A percentile compares a stretch with the other conserved stretches of the same genome.
Evolutionary conservation across 805 yeast species (phyloP).

Genomic region (Monosporozyma siamensis): DNA sequence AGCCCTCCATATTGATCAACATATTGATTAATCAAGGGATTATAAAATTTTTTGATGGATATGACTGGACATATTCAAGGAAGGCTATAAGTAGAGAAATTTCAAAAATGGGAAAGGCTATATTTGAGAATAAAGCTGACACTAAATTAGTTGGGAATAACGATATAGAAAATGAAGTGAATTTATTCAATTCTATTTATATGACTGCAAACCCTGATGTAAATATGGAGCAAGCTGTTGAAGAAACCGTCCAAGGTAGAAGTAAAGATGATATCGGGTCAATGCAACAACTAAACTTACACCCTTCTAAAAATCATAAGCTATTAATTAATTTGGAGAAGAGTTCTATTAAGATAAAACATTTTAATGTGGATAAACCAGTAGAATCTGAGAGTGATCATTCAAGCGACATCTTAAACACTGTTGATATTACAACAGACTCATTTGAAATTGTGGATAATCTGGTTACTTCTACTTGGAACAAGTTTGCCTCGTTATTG

Average conservation of each 20-base stretch:
- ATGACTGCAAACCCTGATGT: slow-evolving; percentile 29
- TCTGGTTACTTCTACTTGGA: slow-evolving; percentile 85
- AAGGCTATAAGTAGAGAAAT: slow-evolving; percentile 35
- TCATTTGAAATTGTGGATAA: slow-evolving; percentile 63
- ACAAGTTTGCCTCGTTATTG: slow-evolving; percentile 65
- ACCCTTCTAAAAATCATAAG: slow-evolving; percentile 56
- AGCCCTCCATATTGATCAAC: neutral
- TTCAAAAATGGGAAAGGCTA: neutral
- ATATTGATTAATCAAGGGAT: slow-evolving; percentile 22
- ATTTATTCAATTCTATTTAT: slow-evolving; percentile 63
- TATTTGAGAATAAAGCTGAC: too few species aligned
- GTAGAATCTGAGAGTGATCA: slow-evolving; percentile 22
- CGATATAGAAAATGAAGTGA: slow-evolving; percentile 7
- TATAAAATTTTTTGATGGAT: slow-evolving; percentile 72
- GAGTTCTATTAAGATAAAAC: slow-evolving; percentile 39
- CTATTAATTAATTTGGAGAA: slow-evolving; percentile 46
- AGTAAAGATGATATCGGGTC: slow-evolving; percentile 13
- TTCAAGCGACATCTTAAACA: slow-evolving; percentile 40
- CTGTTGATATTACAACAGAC: slow-evolving; percentile 40
- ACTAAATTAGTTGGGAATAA: too few species aligned
- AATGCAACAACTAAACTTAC: slow-evolving; percentile 44
- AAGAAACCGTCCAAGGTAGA: slow-evolving; percentile 38
- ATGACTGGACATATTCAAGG: slow-evolving; percentile 81
- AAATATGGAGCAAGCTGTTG: slow-evolving; percentile 35
- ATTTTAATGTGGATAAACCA: slow-evolving; percentile 42